These are phyloP conservation scores for Cryphonectria japonica DNA, from an alignment of 2,329 filamentous ascomycete genomes.

Conservation along the genomic window DNA sequence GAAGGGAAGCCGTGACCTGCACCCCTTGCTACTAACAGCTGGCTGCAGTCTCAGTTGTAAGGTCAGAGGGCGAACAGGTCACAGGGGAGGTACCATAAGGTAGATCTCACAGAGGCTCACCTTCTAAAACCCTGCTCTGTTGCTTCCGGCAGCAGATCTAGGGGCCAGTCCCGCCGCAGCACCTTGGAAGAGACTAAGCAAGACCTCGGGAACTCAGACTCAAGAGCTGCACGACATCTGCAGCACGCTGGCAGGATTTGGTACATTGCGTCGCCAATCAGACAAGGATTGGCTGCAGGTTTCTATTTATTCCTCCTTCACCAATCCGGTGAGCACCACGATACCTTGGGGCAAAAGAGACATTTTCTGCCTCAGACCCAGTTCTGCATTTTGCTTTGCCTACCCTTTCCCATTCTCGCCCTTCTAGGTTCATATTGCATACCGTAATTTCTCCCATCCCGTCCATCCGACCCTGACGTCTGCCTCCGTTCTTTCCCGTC, in stretches of 20 bases:
- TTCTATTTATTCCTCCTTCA: conserved; percentile 13
- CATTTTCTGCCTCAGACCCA: conserved; percentile 21
- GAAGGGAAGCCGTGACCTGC: not conserved
- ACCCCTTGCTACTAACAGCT: not conserved
- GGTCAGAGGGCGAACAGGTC: not conserved
- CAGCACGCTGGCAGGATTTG: conserved; percentile 6
- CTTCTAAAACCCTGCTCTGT: conserved; percentile 5
- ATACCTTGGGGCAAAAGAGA: conserved; percentile 12
- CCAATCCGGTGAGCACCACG: conserved; percentile 16
- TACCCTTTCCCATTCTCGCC: not conserved
- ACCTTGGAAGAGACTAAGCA: not conserved
- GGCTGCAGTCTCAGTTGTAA: not conserved
- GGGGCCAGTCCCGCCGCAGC: not conserved
- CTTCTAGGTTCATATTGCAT: not conserved
- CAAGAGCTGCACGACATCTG: conserved; percentile 12
- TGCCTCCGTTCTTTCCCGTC: not conserved
- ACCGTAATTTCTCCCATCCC: not conserved
- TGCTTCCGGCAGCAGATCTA: conserved; percentile 11
- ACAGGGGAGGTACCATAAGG: not conserved
- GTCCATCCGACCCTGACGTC: not conserved
- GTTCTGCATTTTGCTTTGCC: conserved; percentile 4
- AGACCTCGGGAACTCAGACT: conserved; percentile 11
- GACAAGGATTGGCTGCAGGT: conserved; percentile 12
- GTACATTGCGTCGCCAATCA: conserved; percentile 1
- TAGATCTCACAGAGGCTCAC: not conserved